Percentiles rank a stretch among this genome's conserved stretches.
These are phyloP conservation scores for Senna siamea DNA, from an alignment of 306 rosid species.

Conservation along the genomic window DNA sequence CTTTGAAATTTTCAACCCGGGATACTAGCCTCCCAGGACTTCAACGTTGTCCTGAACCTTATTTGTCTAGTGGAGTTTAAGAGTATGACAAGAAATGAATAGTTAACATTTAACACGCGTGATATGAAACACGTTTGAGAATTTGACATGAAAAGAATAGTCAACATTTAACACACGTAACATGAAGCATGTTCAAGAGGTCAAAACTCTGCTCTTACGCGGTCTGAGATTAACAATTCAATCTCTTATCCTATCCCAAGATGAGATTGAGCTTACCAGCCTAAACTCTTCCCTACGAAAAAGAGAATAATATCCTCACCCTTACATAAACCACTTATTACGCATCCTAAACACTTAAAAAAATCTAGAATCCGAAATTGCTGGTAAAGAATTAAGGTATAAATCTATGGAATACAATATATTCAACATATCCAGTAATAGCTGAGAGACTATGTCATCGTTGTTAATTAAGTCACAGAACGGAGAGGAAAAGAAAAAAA, in stretches of 20 bases:
- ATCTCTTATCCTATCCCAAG: too few species aligned
- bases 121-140: too few species aligned
- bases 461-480: constrained; percentile 56
- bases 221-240: background rate
- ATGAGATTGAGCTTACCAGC: too few species aligned
- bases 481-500: too few species aligned
- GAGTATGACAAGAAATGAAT: background rate
- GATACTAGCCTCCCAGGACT: too few species aligned
- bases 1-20: too few species aligned
- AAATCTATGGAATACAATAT: constrained; percentile 49
- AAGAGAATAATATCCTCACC: background rate
- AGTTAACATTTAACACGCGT: background rate
- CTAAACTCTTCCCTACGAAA: background rate
- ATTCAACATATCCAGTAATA: constrained; percentile 54
- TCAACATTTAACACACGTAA: too few species aligned
- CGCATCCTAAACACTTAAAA: background rate
- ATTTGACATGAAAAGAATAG: too few species aligned
- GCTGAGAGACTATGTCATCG: constrained; percentile 57
- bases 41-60: background rate
- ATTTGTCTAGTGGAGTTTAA: background rate
- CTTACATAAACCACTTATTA: constrained; percentile 1
- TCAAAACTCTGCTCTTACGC: background rate
- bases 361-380: constrained; percentile 17
- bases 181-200: background rate
- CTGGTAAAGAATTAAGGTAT: constrained; percentile 42